Evolutionary conservation across 75 land plant genomes (phyloP), one percentile per base, ranked within the genome.

Genomic region (Pinus albicaulis): DNA sequence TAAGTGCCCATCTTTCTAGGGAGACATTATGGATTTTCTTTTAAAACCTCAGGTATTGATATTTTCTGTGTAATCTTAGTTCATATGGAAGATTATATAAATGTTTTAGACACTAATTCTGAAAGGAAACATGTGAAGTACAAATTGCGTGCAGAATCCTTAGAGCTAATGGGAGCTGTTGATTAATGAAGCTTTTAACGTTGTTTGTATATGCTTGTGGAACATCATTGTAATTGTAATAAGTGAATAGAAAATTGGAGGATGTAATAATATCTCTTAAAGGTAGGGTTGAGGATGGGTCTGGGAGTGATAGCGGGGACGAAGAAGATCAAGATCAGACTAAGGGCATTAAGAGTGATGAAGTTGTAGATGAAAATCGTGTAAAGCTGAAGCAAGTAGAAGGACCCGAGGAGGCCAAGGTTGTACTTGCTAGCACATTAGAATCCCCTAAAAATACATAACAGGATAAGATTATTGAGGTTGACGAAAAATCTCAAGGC

Each of bases 1-100:
- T 82, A 87, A 82, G 56, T 94, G 98, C 59, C 98, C 98, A 4
- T 82, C 83, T 17, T 94, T 94, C 72, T 66, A 88, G 61, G 81
- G 16, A 80, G 98, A 94, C 69, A 88, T 94, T 2, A 79, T 82
- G 31, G 94, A 92, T 25, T 92, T 83, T 76, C 86, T 94, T 26
- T 63, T 86, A 25, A 85, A 87, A 63, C 88, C 94, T 5, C 91
- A 94, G 90, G 98, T 93, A 85, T 25, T 23, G 23, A 55, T 26
- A 2, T 58, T 26, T 8, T 6, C 63, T 31, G 5, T 25, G 7
- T 44, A 7, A 7, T 44, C 48, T 7, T 5, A 44, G 8, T 7
- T 44, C 44, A 5, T 2, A 5, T 44, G 7, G 5, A 5, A 5
- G 48, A 7, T 44, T 7, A 44, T 44, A 44, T 44, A 44, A 44